phyloP scores from a whole-genome alignment of 345 rosid genomes.

The Salix udensis region DNA sequence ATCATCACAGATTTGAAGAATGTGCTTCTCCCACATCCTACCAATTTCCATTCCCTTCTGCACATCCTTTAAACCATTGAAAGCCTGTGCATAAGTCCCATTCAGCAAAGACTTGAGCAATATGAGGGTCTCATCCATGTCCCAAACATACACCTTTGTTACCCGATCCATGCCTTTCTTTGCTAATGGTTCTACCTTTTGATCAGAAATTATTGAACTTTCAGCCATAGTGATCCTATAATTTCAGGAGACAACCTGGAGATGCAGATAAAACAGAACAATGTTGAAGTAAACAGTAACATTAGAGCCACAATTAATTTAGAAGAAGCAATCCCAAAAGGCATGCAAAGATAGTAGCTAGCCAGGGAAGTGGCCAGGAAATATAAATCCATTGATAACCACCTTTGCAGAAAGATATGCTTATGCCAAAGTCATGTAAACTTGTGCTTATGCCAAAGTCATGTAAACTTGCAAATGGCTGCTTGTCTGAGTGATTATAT shows the following conservation, averaged over 20 bases:
- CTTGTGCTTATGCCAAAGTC: too few relatives aligned
- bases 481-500: too few relatives aligned
- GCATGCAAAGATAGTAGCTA: too few relatives aligned
- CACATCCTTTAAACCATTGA: slow-evolving; percentile 53
- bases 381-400: too few relatives aligned
- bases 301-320: background rate
- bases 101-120: slow-evolving; percentile 75
- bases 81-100: slow-evolving; percentile 56
- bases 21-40: slow-evolving; percentile 74
- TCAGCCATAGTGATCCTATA: slow-evolving; percentile 21
- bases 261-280: background rate
- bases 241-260: background rate
- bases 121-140: slow-evolving; percentile 92
- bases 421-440: too few relatives aligned
- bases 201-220: slow-evolving; percentile 15
- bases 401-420: too few relatives aligned
- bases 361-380: too few relatives aligned
- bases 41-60: slow-evolving; percentile 70
- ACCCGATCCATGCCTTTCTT: slow-evolving; percentile 21
- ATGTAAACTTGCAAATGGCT: too few relatives aligned
- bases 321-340: too few relatives aligned
- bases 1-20: slow-evolving; percentile 64
- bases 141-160: slow-evolving; percentile 72
- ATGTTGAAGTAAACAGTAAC: background rate
- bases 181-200: slow-evolving; percentile 20